Evolutionary conservation across 805 yeast species (phyloP).

Genomic region (Vanderwaltozyma polyspora): DNA sequence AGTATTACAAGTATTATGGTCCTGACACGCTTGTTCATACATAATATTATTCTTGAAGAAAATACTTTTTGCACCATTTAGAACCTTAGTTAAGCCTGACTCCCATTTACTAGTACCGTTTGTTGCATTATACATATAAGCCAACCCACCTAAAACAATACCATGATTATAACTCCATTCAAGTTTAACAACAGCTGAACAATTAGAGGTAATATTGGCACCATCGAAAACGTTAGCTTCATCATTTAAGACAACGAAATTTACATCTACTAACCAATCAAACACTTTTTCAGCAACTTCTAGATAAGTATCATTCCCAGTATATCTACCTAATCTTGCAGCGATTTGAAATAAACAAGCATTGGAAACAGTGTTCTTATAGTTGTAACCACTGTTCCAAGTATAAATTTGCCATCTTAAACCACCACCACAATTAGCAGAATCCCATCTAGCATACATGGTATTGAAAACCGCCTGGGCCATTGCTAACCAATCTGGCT

Average conservation of each 20-base stretch:
- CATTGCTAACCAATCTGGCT: constrained; percentile 42
- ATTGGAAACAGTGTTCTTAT: constrained; percentile 55
- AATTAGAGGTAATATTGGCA: constrained; percentile 43
- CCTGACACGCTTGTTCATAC: constrained; percentile 54
- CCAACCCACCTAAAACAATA: constrained; percentile 52
- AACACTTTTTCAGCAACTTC: constrained; percentile 44
- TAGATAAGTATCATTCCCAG: constrained; percentile 40
- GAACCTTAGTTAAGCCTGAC: constrained; percentile 33
- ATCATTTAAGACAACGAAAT: constrained; percentile 40
- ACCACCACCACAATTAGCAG: constrained; percentile 46
- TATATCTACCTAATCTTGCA: constrained; percentile 50
- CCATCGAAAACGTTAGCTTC: constrained; percentile 65
- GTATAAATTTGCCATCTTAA: constrained; percentile 60
- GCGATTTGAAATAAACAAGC: constrained; percentile 54
- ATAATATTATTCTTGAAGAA: constrained; percentile 43
- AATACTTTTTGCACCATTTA: constrained; percentile 36
- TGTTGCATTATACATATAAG: constrained; percentile 57
- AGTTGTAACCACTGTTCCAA: constrained; percentile 49
- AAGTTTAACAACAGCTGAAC: constrained; percentile 42
- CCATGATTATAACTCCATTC: constrained; percentile 71
- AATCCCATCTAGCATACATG: constrained; percentile 51
- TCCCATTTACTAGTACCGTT: constrained; percentile 40
- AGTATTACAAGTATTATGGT: constrained; percentile 41
- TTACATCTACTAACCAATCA: constrained; percentile 45
- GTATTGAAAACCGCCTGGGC: constrained; percentile 49